Evolutionary conservation across 306 rosid species (phyloP).

Genomic region (Cicer judaicum): DNA sequence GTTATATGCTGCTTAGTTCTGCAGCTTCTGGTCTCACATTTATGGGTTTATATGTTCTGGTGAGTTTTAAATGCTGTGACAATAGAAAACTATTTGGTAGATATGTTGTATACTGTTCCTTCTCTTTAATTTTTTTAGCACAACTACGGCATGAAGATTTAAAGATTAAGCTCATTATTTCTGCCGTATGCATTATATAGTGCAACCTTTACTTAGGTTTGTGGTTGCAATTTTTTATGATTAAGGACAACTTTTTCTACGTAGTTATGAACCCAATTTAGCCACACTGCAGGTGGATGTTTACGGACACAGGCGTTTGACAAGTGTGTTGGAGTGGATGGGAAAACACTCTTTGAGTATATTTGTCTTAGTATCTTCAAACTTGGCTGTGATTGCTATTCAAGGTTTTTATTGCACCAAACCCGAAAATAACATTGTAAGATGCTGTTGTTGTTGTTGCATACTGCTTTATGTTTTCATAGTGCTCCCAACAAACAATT

Average conservation of each 20-base stretch:
- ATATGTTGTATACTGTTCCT: slow-evolving; percentile 1
- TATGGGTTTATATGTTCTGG: slow-evolving; percentile 72
- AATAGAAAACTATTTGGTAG: slow-evolving; percentile 17
- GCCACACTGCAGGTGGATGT: slow-evolving; percentile 71
- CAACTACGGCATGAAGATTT: no score
- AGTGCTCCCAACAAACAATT: neutral
- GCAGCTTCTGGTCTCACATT: slow-evolving; percentile 80
- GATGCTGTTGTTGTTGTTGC: slow-evolving; percentile 36
- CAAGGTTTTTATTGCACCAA: slow-evolving; percentile 78
- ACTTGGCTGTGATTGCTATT: slow-evolving; percentile 66
- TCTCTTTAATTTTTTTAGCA: no score
- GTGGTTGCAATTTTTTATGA: no score
- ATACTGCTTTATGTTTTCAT: neutral
- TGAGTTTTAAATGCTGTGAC: slow-evolving; percentile 52
- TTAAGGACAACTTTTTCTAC: no score
- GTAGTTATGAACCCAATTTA: neutral
- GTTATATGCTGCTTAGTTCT: slow-evolving; percentile 81
- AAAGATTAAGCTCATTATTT: no score
- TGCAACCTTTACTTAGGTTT: no score
- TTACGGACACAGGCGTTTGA: slow-evolving; percentile 58
- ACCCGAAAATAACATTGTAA: slow-evolving; percentile 78
- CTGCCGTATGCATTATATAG: no score
- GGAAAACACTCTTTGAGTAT: slow-evolving; percentile 83
- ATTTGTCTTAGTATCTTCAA: slow-evolving; percentile 72
- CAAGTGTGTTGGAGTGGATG: slow-evolving; percentile 82